Percentiles rank a stretch among this genome's conserved stretches.
Evolutionary conservation across 352 stramenopile genomes (phyloP).

Genomic region (Pythium dissimile): DNA sequence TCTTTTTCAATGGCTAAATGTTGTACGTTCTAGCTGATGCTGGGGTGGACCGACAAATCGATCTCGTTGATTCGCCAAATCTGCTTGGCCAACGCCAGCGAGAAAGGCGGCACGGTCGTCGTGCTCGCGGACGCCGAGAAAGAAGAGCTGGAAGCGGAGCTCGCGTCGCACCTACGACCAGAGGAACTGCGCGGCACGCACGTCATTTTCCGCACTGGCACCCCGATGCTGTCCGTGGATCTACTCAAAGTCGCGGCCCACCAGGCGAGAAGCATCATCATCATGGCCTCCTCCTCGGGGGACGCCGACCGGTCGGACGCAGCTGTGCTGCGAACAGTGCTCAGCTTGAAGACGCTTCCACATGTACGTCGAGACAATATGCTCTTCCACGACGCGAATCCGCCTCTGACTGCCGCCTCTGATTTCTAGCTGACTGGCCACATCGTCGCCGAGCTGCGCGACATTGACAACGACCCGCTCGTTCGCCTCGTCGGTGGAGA

Average conservation of each 20-base stretch:
- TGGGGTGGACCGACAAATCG: conserved; percentile 87
- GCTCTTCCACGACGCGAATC: too few relatives aligned
- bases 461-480: conserved; percentile 86
- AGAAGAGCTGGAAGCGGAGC: conserved; percentile 67
- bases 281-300: conserved; percentile 67
- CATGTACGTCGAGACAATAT: conserved; percentile 21
- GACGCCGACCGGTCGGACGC: conserved; percentile 83
- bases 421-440: conserved; percentile 48
- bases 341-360: conserved; percentile 76
- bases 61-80: conserved; percentile 86
- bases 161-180: conserved; percentile 52
- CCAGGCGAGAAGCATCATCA: conserved; percentile 74
- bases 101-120: conserved; percentile 78
- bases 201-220: conserved; percentile 81
- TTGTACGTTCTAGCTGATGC: conserved; percentile 49
- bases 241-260: conserved; percentile 78
- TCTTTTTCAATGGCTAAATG: not conserved
- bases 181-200: conserved; percentile 67
- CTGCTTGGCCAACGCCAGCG: conserved; percentile 82
- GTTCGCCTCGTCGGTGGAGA: conserved; percentile 75
- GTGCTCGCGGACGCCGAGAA: conserved; percentile 76
- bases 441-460: conserved; percentile 84
- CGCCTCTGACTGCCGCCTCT: not conserved
- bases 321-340: conserved; percentile 65
- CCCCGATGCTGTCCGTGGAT: conserved; percentile 75